Evolutionary conservation across 805 yeast genomes (phyloP), one percentile per base, ranked within the genome.

Genomic region (Debaryomyces prosopidis): DNA sequence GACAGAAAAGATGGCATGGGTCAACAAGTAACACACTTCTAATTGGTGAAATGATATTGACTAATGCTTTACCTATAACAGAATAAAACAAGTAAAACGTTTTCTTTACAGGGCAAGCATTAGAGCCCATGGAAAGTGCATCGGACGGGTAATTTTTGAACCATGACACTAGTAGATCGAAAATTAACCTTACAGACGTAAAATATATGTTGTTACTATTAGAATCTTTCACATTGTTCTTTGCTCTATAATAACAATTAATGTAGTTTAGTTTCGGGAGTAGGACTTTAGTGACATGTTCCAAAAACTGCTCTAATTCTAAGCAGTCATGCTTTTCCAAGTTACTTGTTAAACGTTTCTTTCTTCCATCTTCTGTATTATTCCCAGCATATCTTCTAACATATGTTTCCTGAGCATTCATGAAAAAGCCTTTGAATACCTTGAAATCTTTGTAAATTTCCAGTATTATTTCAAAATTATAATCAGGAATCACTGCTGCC

Each of bases 91-190:
- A 55, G 44, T 64, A 65, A 39, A 69, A 59, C 3, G 65, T 59
- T 43, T 63, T 64, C 40, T 64, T 65, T 14, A 66, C 50, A 0
- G 74, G 69, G 23, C 59, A 48, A 35, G 57, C 50, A 2, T 48
- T 46, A 9, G 63, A 47, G 1, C 69, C 66, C 44, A 63, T 48
- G 6, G 71, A 54, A 42, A 59, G 45, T 9, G 62, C 57, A 18
- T 66, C 66, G 31, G 67, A 62, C 2, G 75, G 74, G 40, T 61
- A 58, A 39, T 63, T 55, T 28, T 55, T 62, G 44, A 66, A 63
- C 73, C 75, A 72, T 26, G 59, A 58, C n/a, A 57, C 62, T 15
- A 66, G 37, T 40, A 71, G 43, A 20, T 71, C 63, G 51, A 65
- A 72, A 7, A 68, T 44, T 16, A 68, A 47, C 7, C 60, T 54